These are phyloP conservation scores for Vigna trinervia DNA, from an alignment of 306 rosid species.

Conservation along the genomic window DNA sequence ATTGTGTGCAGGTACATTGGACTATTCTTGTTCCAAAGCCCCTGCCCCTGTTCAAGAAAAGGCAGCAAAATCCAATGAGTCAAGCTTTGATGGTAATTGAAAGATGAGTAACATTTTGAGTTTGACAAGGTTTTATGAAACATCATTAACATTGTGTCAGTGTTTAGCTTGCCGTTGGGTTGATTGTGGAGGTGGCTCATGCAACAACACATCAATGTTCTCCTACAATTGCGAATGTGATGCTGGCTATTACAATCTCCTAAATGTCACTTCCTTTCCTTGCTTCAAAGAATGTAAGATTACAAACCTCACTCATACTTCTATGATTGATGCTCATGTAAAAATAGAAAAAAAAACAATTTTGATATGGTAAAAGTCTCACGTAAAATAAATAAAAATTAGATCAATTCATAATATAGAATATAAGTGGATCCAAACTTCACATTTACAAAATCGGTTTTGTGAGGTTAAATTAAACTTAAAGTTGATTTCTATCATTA, in stretches of 20 bases:
- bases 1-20: slow-evolving; percentile 60
- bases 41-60: slow-evolving; percentile 62
- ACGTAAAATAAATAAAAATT: too few relatives aligned
- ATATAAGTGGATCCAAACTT: too few relatives aligned
- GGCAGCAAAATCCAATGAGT: slow-evolving; percentile 46
- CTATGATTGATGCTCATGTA: not conserved
- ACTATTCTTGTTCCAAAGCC: slow-evolving; percentile 62
- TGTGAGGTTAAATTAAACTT: too few relatives aligned
- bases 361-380: not conserved
- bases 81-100: slow-evolving; percentile 69
- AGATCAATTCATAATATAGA: too few relatives aligned
- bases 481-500: too few relatives aligned
- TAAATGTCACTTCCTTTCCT: slow-evolving; percentile 67
- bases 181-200: slow-evolving; percentile 81
- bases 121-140: not conserved
- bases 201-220: slow-evolving; percentile 72
- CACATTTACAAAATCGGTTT: too few relatives aligned
- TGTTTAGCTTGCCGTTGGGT: slow-evolving; percentile 76
- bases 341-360: not conserved
- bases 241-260: slow-evolving; percentile 72
- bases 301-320: slow-evolving; percentile 13
- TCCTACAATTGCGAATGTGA: slow-evolving; percentile 63
- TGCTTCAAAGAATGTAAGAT: slow-evolving; percentile 81
- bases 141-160: not conserved
- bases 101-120: slow-evolving; percentile 15